Evolutionary conservation across 352 stramenopile genomes (phyloP).

Genomic region (Pythium volutum): DNA sequence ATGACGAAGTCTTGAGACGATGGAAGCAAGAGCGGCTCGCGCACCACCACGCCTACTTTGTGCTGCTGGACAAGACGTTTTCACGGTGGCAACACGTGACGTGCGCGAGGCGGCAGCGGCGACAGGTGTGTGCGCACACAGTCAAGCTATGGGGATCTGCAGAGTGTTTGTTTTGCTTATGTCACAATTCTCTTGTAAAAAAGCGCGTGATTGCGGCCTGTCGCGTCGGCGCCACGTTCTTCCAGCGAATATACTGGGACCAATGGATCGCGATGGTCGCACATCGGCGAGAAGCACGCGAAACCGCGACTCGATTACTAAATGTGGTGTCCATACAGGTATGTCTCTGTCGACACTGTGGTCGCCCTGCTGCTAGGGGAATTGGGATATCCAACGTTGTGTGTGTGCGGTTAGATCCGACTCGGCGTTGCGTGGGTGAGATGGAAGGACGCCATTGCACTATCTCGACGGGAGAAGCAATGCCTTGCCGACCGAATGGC

Average conservation of each 20-base stretch:
- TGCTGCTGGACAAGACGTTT: slow-evolving; percentile 27
- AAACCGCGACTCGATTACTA: background rate
- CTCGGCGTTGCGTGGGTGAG: background rate
- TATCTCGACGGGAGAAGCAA: background rate
- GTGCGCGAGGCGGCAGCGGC: slow-evolving; percentile 21
- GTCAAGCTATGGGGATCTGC: too few relatives aligned
- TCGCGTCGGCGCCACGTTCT: slow-evolving; percentile 40
- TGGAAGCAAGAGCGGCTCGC: slow-evolving; percentile 27
- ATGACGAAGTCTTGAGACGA: background rate
- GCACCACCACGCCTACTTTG: slow-evolving; percentile 31
- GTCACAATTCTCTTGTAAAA: background rate
- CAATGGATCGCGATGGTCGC: slow-evolving; percentile 31
- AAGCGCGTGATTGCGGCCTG: slow-evolving; percentile 43
- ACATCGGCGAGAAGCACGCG: slow-evolving; percentile 2
- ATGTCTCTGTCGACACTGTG: too few relatives aligned
- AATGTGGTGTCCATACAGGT: background rate
- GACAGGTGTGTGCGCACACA: slow-evolving; percentile 33
- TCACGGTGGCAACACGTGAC: slow-evolving; percentile 28
- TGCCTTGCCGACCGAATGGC: background rate
- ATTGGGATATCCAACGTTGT: background rate
- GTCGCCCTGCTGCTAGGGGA: background rate
- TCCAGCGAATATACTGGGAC: slow-evolving; percentile 34
- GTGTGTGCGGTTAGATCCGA: slow-evolving; percentile 3
- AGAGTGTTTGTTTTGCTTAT: background rate
- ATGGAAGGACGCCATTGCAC: background rate